These are phyloP conservation scores for Benincasa hispida DNA, from an alignment of 306 rosid genomes.

Conservation along the genomic window DNA sequence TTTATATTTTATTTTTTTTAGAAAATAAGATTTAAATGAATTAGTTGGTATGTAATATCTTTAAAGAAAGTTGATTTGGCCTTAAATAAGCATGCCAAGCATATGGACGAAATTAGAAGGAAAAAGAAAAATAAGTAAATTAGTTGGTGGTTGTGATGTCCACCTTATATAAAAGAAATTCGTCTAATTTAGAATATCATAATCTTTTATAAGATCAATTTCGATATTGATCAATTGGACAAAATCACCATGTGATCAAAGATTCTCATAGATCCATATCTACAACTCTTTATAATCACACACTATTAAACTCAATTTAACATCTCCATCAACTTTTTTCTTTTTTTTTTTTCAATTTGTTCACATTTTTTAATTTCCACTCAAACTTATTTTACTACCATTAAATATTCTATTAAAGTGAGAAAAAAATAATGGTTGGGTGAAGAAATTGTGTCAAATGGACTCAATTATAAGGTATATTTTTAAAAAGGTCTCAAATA, in stretches of 20 bases:
- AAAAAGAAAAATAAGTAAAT: background rate
- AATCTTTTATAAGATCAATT: constrained; percentile 12
- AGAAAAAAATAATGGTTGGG: too few relatives aligned
- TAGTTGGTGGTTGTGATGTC: constrained; percentile 6
- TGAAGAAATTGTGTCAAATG: too few relatives aligned
- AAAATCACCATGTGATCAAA: constrained; percentile 10
- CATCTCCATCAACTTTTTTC: background rate
- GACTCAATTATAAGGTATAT: too few relatives aligned
- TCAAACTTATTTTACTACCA: background rate
- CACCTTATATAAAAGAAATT: background rate
- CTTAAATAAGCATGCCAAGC: background rate
- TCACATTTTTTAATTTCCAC: background rate
- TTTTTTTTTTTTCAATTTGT: background rate
- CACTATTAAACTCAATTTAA: background rate
- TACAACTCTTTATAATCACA: background rate
- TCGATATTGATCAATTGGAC: background rate
- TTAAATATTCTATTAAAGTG: too few relatives aligned
- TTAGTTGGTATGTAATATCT: background rate
- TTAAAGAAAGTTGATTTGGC: background rate
- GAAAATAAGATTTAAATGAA: background rate
- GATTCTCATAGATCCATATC: background rate
- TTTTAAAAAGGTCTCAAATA: too few relatives aligned
- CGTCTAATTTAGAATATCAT: constrained; percentile 12
- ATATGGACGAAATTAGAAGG: background rate
- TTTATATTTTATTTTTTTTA: too few relatives aligned